Percentiles rank a stretch among this genome's conserved stretches.
Conservation (phyloP, 2,329 filamentous ascomycete genomes). For the Exophiala aquamarina region DNA sequence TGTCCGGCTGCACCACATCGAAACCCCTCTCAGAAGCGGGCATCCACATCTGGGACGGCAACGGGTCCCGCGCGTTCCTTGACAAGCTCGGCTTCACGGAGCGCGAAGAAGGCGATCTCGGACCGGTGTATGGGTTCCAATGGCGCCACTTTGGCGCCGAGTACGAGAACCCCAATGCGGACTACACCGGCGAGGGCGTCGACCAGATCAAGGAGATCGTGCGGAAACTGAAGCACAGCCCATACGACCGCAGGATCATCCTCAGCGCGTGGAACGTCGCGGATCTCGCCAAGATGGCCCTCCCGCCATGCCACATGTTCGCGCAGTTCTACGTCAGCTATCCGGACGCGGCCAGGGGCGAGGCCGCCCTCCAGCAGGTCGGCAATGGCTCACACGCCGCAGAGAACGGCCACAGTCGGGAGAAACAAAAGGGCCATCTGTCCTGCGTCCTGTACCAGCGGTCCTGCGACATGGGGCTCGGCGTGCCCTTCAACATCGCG, state of each 20-base stretch:
- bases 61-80: conserved; percentile 86
- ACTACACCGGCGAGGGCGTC: conserved; percentile 85
- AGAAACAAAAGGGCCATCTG: conserved; percentile 64
- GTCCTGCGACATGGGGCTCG: conserved; percentile 94
- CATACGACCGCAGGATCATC: conserved; percentile 87
- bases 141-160: conserved; percentile 97
- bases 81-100: conserved; percentile 79
- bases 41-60: conserved; percentile 98
- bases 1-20: conserved; percentile 80
- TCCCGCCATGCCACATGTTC: conserved; percentile 97
- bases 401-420: conserved; percentile 25
- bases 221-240: conserved; percentile 76
- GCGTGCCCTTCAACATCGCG: conserved; percentile 97
- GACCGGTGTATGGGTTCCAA: conserved; percentile 97
- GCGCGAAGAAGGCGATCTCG: conserved; percentile 83
- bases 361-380: conserved; percentile 23
- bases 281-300: conserved; percentile 82
- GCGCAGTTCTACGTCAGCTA: conserved; percentile 92
- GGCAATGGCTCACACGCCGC: neutral
- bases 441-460: conserved; percentile 92
- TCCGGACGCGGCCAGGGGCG: conserved; percentile 45
- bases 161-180: conserved; percentile 74
- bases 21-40: conserved; percentile 72
- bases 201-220: conserved; percentile 93
- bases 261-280: conserved; percentile 91